Evolutionary conservation across 2,329 filamentous ascomycete species (phyloP).

Genomic region (Coleophoma crateriformis): DNA sequence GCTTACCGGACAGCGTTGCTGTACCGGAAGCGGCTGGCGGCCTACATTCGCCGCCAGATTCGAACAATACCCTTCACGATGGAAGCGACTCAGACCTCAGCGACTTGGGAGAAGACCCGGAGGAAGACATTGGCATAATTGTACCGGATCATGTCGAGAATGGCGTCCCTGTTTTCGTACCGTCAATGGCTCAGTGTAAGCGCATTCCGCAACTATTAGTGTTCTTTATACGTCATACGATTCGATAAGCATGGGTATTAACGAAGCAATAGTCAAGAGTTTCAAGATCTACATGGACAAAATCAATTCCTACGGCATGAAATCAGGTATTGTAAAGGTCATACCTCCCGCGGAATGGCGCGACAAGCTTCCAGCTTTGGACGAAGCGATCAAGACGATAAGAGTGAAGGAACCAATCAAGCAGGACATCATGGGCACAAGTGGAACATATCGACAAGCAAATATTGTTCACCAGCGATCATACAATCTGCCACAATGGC

Average conservation of each 20-base stretch:
- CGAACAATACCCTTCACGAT: conserved; percentile 53
- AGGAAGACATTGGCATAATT: conserved; percentile 69
- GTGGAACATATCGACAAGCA: conserved; percentile 92
- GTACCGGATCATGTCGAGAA: conserved; percentile 75
- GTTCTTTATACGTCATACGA: background rate
- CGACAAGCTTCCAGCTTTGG: conserved; percentile 68
- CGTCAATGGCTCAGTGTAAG: conserved; percentile 78
- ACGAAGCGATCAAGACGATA: conserved; percentile 85
- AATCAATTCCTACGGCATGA: conserved; percentile 94
- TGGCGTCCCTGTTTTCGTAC: conserved; percentile 90
- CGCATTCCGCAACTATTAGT: background rate
- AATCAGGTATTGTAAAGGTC: conserved; percentile 93
- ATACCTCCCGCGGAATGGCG: conserved; percentile 93
- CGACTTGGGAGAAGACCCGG: conserved; percentile 49
- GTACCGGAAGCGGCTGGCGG: conserved; percentile 15
- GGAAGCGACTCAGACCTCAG: conserved; percentile 59
- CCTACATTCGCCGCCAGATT: conserved; percentile 59
- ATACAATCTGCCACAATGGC: conserved; percentile 97
- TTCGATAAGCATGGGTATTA: conserved; percentile 10
- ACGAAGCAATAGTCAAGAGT: background rate
- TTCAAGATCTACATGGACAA: conserved; percentile 52
- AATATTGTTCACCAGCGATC: conserved; percentile 95
- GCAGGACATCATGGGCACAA: conserved; percentile 94
- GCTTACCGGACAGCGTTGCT: conserved; percentile 5
- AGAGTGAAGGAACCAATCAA: conserved; percentile 95